Evolutionary conservation across 306 rosid genomes (phyloP).

Genomic region (Amphicarpaea edgeworthii): DNA sequence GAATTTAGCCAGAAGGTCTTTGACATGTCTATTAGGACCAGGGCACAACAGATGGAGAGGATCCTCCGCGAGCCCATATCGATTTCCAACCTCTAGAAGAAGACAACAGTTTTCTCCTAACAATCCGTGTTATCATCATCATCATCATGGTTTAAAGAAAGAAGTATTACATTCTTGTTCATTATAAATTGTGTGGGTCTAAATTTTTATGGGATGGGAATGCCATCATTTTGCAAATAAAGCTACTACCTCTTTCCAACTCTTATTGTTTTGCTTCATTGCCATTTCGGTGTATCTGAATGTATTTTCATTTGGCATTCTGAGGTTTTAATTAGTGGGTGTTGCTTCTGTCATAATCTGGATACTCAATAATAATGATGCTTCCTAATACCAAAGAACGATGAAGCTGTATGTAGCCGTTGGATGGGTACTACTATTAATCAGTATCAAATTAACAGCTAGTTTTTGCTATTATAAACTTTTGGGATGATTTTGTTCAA

Average conservation of each 20-base stretch:
- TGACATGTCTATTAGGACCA: conserved; percentile 87
- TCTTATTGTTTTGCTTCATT: conserved; percentile 35
- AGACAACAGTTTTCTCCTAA: conserved; percentile 39
- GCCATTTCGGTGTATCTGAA: conserved; percentile 14
- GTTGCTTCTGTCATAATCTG: background rate
- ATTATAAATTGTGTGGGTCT: conserved; percentile 48
- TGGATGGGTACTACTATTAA: background rate
- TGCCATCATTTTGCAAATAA: conserved; percentile 78
- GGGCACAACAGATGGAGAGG: conserved; percentile 97
- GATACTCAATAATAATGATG: background rate
- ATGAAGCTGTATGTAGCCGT: background rate
- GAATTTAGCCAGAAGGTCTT: conserved; percentile 83
- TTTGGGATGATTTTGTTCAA: background rate
- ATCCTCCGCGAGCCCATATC: conserved; percentile 74
- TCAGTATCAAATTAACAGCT: background rate
- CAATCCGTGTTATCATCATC: conserved; percentile 18
- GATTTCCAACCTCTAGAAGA: conserved; percentile 59
- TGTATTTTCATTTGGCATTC: conserved; percentile 33
- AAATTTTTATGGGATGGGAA: conserved; percentile 56
- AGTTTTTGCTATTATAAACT: background rate
- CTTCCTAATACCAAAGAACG: background rate
- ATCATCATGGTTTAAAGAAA: conserved; percentile 46
- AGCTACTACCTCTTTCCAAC: conserved; percentile 51
- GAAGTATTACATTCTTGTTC: conserved; percentile 43
- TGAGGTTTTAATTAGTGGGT: conserved; percentile 16